phyloP scores from a whole-genome alignment of 306 rosid genomes.

The Acacia confusa region DNA sequence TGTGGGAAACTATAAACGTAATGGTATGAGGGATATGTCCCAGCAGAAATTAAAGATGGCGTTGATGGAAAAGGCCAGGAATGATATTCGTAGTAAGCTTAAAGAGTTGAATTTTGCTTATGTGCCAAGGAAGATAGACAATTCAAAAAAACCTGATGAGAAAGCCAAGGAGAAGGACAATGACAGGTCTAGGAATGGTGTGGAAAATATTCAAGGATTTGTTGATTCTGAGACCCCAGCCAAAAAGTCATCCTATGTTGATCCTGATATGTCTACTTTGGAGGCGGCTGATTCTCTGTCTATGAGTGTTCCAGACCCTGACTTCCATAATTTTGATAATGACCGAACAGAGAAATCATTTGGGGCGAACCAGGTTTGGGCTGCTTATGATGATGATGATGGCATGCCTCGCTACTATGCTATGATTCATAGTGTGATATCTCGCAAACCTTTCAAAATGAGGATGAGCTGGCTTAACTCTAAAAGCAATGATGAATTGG shows the following conservation, averaged over 20 bases:
- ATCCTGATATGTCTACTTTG: constrained; percentile 23
- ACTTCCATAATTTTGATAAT: constrained; percentile 82
- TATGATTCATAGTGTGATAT: constrained; percentile 65
- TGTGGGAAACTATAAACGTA: constrained; percentile 37
- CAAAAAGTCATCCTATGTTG: constrained; percentile 27
- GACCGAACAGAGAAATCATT: constrained; percentile 82
- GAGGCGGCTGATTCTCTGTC: constrained; percentile 35
- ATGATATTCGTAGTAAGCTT: constrained; percentile 56
- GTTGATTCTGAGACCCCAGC: constrained; percentile 29
- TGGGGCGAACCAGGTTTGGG: constrained; percentile 80
- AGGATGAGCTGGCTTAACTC: constrained; percentile 76
- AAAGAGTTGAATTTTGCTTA: constrained; percentile 42
- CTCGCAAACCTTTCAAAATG: constrained; percentile 67
- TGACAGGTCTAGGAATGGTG: constrained; percentile 30
- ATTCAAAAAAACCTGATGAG: constrained; percentile 27
- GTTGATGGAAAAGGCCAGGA: constrained; percentile 59
- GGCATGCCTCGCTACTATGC: constrained; percentile 95
- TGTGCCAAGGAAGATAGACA: constrained; percentile 30
- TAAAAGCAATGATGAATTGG: constrained; percentile 69
- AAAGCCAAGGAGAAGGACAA: constrained; percentile 36
- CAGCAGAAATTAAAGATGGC: constrained; percentile 43
- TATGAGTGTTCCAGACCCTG: constrained; percentile 86
- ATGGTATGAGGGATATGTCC: constrained; percentile 42
- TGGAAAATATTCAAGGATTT: constrained; percentile 17
- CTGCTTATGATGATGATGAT: constrained; percentile 83